Conservation (phyloP, 495 filamentous ascomycete species). For the Polyplosphaeria fusca region DNA sequence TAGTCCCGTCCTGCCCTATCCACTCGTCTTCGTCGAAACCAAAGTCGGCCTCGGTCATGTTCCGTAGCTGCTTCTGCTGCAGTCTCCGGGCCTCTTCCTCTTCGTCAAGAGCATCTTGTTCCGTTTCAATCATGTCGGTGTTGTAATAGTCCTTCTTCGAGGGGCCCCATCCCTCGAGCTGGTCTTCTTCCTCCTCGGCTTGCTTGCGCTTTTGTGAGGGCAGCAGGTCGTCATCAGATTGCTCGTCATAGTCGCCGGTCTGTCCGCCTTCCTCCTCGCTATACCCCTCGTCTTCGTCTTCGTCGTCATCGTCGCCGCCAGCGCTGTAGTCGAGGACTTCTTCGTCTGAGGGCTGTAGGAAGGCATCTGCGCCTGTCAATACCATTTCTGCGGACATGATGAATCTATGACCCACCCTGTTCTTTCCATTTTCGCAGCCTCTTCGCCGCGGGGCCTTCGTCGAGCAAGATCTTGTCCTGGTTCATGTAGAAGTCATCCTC, state of each 20-base stretch:
- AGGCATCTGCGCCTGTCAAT: conserved; percentile 47
- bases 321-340: conserved; percentile 68
- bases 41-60: conserved; percentile 86
- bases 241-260: conserved; percentile 29
- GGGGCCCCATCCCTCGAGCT: conserved; percentile 79
- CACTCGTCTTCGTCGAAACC: conserved; percentile 87
- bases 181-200: conserved; percentile 56
- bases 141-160: conserved; percentile 90
- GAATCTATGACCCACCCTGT: conserved; percentile 49
- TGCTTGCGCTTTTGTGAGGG: conserved; percentile 36
- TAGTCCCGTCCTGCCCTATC: conserved; percentile 52
- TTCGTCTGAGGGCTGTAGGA: conserved; percentile 76
- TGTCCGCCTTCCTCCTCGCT: conserved; percentile 43
- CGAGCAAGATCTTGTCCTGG: conserved; percentile 79
- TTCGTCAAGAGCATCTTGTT: conserved; percentile 87
- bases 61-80: conserved; percentile 82
- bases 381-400: not conserved
- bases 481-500: conserved; percentile 87
- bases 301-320: conserved; percentile 46
- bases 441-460: conserved; percentile 75
- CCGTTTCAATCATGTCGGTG: conserved; percentile 84
- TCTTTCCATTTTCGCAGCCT: conserved; percentile 63
- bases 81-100: conserved; percentile 82
- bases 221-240: conserved; percentile 46
- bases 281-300: conserved; percentile 53